phyloP scores from a whole-genome alignment of 2,329 filamentous ascomycete species.

The Diaporthe vexans region DNA sequence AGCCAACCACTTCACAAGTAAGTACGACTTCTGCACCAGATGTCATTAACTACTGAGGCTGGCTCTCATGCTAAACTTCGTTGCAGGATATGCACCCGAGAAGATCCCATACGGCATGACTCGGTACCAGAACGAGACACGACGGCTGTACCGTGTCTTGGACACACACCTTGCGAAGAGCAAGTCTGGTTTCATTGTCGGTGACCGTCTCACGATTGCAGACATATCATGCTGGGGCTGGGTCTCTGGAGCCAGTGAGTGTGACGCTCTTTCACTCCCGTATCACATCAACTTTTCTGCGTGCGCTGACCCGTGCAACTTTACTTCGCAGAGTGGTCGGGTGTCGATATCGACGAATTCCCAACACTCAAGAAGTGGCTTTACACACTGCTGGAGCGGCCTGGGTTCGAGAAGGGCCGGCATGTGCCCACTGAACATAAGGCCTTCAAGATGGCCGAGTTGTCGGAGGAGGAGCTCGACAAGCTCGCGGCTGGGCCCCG shows the following conservation, averaged over 20 bases:
- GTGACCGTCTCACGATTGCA: constrained; percentile 79
- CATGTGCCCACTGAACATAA: constrained; percentile 76
- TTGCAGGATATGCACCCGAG: constrained; percentile 79
- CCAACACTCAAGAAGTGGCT: constrained; percentile 84
- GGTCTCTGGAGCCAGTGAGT: constrained; percentile 69
- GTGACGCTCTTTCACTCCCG: constrained; percentile 21
- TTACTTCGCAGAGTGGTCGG: constrained; percentile 66
- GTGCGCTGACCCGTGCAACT: background rate
- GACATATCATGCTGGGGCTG: constrained; percentile 88
- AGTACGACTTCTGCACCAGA: constrained; percentile 57
- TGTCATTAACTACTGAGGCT: background rate
- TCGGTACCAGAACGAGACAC: constrained; percentile 86
- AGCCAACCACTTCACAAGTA: constrained; percentile 83
- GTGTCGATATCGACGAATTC: constrained; percentile 81
- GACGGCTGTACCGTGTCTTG: constrained; percentile 84
- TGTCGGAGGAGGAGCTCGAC: constrained; percentile 63
- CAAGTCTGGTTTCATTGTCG: constrained; percentile 71
- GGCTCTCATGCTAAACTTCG: constrained; percentile 8
- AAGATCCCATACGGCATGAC: constrained; percentile 86
- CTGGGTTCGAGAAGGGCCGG: constrained; percentile 80
- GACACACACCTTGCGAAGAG: constrained; percentile 77
- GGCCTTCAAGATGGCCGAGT: constrained; percentile 58
- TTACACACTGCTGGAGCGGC: constrained; percentile 75
- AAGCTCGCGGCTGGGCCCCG: constrained; percentile 62
- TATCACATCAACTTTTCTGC: background rate